Evolutionary conservation across 495 filamentous ascomycete species (phyloP), one percentile per base, ranked within the genome.

Genomic region (Massariosphaeria phaeospora): DNA sequence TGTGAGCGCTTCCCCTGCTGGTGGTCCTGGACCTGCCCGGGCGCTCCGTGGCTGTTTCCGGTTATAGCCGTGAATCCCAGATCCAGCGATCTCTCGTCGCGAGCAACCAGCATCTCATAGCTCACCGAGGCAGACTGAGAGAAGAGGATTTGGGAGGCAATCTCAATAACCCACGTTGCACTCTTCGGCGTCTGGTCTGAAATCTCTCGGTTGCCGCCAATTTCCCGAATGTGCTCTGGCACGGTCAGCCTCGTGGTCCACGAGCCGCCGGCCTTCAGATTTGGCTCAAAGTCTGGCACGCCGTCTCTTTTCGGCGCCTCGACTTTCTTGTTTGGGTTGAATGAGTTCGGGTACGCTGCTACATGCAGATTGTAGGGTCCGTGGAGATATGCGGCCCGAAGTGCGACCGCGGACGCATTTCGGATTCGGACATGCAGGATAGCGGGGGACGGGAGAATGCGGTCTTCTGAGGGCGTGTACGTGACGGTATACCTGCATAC

Each of bases 321-420:
- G 46, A 83, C 79, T 49, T 84, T 86, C 55, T 73, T 69, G 66
- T 95, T 86, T 3, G 90, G 88, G 62, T 88, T 79, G 69, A 90
- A 96, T 31, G 75, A 77, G 0, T 83, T 74, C 3, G 90, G 88
- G 62, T 89, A 91, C 15, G 89, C 85, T 34, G 91, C 83, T 8
- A 89, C 81, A 58, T 89, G 88, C 8, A 97, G 76, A 1, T 83
- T 95, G 68, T 98, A 98, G 1, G 93, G 93, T 0, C 93, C 93
- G 70, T 95, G 93, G 34, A 98, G 81, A 66, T 96, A 98, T 31
- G 93, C 93, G 41, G 93, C 93, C 60, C 93, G 87, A 11, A 97
- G 75, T 3, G 93, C 84, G 52, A 91, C 86, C 12, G 90, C 83
- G 18, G 88, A 91, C n/a, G 85, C 88, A 63, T 98, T 98, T 63